phyloP scores from a whole-genome alignment of 768 basidiomycete species.

The Pisolithus microcarpus region DNA sequence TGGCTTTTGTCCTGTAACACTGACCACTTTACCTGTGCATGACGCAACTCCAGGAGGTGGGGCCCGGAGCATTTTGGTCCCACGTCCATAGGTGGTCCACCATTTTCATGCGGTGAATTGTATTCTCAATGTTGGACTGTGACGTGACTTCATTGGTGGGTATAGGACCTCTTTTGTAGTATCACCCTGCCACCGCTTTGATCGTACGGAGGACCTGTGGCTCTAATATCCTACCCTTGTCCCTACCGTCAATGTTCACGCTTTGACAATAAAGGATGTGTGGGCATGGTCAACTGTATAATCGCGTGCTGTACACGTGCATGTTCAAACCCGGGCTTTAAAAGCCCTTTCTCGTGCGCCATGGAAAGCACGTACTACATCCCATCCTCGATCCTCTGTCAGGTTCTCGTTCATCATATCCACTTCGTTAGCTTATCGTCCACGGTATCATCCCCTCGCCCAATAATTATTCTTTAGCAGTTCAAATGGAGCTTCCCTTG shows the following conservation, averaged over 20 bases:
- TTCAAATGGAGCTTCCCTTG: conserved; percentile 7
- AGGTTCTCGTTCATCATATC: too few relatives aligned
- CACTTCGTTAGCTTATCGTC: too few relatives aligned
- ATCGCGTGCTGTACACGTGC: conserved; percentile 29
- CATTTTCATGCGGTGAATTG: too few relatives aligned
- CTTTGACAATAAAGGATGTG: conserved; percentile 9
- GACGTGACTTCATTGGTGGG: not conserved
- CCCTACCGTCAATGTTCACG: conserved; percentile 4
- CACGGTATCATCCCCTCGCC: not conserved
- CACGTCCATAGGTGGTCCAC: too few relatives aligned
- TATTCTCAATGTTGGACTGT: too few relatives aligned
- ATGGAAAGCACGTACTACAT: conserved; percentile 18
- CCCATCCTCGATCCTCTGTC: conserved; percentile 1
- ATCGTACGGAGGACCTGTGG: conserved; percentile 1
- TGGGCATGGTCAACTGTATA: conserved; percentile 15
- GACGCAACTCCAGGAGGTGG: too few relatives aligned
- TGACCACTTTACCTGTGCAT: too few relatives aligned
- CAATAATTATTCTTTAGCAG: not conserved
- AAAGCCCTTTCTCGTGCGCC: conserved; percentile 17
- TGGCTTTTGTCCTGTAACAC: too few relatives aligned
- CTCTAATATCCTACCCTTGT: conserved; percentile 7
- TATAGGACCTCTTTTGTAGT: not conserved
- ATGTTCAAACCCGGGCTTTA: conserved; percentile 24
- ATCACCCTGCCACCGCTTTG: not conserved
- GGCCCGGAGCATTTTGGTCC: too few relatives aligned